These are phyloP conservation scores for Beauveria bassiana DNA, from an alignment of 2,329 filamentous ascomycete genomes.

Conservation along the genomic window DNA sequence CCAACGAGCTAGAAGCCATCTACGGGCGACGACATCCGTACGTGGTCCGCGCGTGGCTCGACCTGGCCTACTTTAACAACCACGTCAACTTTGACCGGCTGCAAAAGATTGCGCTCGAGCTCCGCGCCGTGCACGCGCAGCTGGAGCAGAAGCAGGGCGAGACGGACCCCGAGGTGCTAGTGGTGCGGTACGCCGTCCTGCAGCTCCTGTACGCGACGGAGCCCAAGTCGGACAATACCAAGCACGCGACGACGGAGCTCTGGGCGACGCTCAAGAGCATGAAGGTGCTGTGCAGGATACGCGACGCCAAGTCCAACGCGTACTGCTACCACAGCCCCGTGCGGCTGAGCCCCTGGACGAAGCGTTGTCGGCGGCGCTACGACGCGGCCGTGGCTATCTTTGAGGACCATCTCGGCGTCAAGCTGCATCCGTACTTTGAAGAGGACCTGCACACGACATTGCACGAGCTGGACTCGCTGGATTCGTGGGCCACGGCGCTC, in stretches of 20 bases:
- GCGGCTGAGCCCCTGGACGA: slow-evolving; percentile 37
- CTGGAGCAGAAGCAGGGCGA: slow-evolving; percentile 28
- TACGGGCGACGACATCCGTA: slow-evolving; percentile 36
- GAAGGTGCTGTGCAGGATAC: slow-evolving; percentile 28
- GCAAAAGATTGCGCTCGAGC: slow-evolving; percentile 30
- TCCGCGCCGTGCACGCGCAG: slow-evolving; percentile 27
- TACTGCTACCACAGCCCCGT: slow-evolving; percentile 37
- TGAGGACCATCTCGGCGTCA: slow-evolving; percentile 30
- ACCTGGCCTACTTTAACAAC: slow-evolving; percentile 33
- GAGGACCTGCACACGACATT: slow-evolving; percentile 35
- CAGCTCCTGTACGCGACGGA: slow-evolving; percentile 30
- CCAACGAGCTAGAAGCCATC: slow-evolving; percentile 37
- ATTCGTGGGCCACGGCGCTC: slow-evolving; percentile 26
- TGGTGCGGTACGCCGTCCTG: slow-evolving; percentile 33
- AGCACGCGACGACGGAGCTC: slow-evolving; percentile 29
- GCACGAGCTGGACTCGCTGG: slow-evolving; percentile 29
- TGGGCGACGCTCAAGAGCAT: slow-evolving; percentile 29
- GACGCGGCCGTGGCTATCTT: slow-evolving; percentile 29
- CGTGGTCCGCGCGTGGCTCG: slow-evolving; percentile 34
- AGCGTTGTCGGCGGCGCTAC: slow-evolving; percentile 34
- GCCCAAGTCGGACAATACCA: slow-evolving; percentile 27
- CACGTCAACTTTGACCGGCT: slow-evolving; percentile 28
- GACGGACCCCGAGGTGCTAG: slow-evolving; percentile 28
- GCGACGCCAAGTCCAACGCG: slow-evolving; percentile 29
- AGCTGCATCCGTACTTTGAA: slow-evolving; percentile 34